Evolutionary conservation across 495 filamentous ascomycete species (phyloP).

Genomic region (Aspergillus baeticus): DNA sequence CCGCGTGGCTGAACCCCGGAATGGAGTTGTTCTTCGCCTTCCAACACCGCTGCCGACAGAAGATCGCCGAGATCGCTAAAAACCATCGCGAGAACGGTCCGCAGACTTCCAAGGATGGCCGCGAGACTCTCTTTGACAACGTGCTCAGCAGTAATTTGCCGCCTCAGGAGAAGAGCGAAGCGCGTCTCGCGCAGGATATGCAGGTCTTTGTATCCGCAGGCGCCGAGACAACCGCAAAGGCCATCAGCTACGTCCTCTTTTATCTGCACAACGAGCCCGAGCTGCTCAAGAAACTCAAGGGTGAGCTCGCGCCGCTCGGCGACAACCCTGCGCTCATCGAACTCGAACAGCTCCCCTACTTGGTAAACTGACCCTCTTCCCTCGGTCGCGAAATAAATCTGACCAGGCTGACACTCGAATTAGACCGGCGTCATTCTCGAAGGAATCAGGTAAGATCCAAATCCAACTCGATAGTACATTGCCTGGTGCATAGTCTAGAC

Average conservation of each 20-base stretch:
- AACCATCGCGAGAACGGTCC: conserved; percentile 11
- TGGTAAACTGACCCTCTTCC: conserved; percentile 27
- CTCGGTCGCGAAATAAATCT: background rate
- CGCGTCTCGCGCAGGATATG: conserved; percentile 42
- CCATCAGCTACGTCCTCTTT: conserved; percentile 36
- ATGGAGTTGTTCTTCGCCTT: conserved; percentile 26
- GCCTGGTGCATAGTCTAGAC: background rate
- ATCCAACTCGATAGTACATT: background rate
- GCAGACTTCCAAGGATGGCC: conserved; percentile 8
- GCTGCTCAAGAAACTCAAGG: conserved; percentile 25
- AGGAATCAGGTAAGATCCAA: conserved; percentile 22
- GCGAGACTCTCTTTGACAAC: conserved; percentile 39
- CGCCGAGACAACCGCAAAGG: conserved; percentile 43
- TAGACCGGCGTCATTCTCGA: conserved; percentile 32
- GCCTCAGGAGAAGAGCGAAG: conserved; percentile 28
- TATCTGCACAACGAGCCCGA: conserved; percentile 39
- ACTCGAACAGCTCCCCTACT: conserved; percentile 34
- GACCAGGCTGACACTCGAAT: background rate
- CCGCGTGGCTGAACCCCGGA: conserved; percentile 25
- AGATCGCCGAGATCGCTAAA: conserved; percentile 2
- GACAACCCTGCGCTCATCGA: conserved; percentile 20
- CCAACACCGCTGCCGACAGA: conserved; percentile 5
- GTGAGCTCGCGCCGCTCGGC: conserved; percentile 24
- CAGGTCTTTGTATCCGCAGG: conserved; percentile 45
- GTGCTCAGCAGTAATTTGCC: conserved; percentile 41